Conservation (phyloP, 768 basidiomycete species). For the Russula sp. region DNA sequence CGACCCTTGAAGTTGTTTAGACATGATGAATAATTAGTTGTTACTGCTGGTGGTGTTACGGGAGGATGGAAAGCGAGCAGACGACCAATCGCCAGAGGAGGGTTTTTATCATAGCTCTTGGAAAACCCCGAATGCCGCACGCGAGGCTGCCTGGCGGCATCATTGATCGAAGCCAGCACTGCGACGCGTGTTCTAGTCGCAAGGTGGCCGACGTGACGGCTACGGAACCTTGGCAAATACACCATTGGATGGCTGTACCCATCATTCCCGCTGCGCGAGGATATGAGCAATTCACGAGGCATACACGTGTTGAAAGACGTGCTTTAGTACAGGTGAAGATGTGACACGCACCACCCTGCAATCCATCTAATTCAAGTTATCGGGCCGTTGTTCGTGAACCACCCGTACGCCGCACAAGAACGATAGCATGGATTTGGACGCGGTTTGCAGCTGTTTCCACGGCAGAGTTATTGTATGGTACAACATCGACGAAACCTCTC, state of each 20-base stretch:
- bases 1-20: constrained; percentile 18
- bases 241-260: neutral
- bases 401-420: too few species aligned
- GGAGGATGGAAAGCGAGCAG: constrained; percentile 14
- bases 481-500: neutral
- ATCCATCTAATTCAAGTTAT: neutral
- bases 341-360: constrained; percentile 5
- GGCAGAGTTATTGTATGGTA: neutral
- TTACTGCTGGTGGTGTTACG: constrained; percentile 1
- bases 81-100: constrained; percentile 18
- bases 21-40: constrained; percentile 14
- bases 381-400: neutral
- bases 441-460: neutral
- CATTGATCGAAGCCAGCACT: constrained; percentile 28
- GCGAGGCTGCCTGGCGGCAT: constrained; percentile 28
- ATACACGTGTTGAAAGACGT: constrained; percentile 28
- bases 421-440: neutral
- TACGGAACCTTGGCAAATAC: neutral
- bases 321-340: constrained; percentile 9
- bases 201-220: constrained; percentile 13
- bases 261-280: neutral
- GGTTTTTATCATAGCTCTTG: constrained; percentile 21
- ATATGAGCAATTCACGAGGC: constrained; percentile 21
- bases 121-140: constrained; percentile 9
- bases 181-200: constrained; percentile 23